phyloP scores from a whole-genome alignment of 345 rosid species.

The Lumnitzera racemosa region DNA sequence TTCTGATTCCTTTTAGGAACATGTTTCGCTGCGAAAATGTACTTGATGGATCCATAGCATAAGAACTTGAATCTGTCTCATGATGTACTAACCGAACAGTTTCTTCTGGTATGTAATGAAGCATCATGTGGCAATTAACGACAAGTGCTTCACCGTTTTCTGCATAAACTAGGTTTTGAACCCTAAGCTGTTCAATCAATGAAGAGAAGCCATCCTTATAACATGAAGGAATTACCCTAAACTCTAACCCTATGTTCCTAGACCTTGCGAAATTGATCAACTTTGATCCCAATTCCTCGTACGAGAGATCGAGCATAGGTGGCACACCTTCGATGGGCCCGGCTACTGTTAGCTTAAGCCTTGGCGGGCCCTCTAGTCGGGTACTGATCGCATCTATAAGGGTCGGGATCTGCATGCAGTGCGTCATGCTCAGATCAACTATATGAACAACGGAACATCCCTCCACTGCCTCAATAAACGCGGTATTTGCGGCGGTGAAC shows the following conservation, averaged over 20 bases:
- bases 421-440: slow-evolving; percentile 74
- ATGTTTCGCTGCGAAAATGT: slow-evolving; percentile 29
- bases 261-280: slow-evolving; percentile 66
- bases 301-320: slow-evolving; percentile 52
- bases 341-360: slow-evolving; percentile 68
- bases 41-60: slow-evolving; percentile 19
- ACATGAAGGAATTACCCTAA: slow-evolving; percentile 44
- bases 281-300: slow-evolving; percentile 61
- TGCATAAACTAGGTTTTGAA: slow-evolving; percentile 39
- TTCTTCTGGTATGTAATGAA: slow-evolving; percentile 73
- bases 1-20: slow-evolving; percentile 57
- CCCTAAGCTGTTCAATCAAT: slow-evolving; percentile 50
- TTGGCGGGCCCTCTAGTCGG: slow-evolving; percentile 46
- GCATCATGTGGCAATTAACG: slow-evolving; percentile 84
- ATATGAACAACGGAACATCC: slow-evolving; percentile 69
- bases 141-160: slow-evolving; percentile 56
- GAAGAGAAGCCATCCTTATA: slow-evolving; percentile 60
- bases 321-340: slow-evolving; percentile 29
- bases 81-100: slow-evolving; percentile 15
- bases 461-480: slow-evolving; percentile 65
- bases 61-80: slow-evolving; percentile 9
- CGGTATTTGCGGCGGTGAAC: slow-evolving; percentile 79
- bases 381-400: slow-evolving; percentile 65
- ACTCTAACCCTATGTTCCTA: slow-evolving; percentile 59
- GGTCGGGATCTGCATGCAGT: slow-evolving; percentile 97